Evolutionary conservation across 768 basidiomycete species (phyloP).

Genomic region (Amanita thiersii): DNA sequence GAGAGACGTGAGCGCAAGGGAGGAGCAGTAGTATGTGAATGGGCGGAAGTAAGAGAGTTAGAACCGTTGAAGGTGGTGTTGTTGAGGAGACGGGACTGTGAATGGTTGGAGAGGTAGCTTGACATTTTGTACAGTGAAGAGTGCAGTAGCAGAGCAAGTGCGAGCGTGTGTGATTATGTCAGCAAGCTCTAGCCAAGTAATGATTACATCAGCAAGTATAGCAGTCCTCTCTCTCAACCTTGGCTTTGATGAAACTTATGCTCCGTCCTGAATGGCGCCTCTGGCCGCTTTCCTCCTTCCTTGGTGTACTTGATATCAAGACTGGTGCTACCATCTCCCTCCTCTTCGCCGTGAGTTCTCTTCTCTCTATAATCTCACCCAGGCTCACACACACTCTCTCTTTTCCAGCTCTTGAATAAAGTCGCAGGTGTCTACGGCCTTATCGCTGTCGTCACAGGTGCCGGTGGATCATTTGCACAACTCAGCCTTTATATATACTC

Average conservation of each 20-base stretch:
- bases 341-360: slow-evolving; percentile 71
- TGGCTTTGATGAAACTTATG: slow-evolving; percentile 70
- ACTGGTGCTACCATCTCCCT: slow-evolving; percentile 84
- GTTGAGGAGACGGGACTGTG: slow-evolving; percentile 61
- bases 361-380: not conserved
- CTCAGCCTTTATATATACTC: slow-evolving; percentile 93
- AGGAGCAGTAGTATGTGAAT: slow-evolving; percentile 14
- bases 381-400: slow-evolving; percentile 1
- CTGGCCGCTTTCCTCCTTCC: slow-evolving; percentile 75
- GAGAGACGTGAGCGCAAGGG: slow-evolving; percentile 38
- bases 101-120: slow-evolving; percentile 81
- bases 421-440: slow-evolving; percentile 96
- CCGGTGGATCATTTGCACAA: slow-evolving; percentile 90
- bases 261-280: slow-evolving; percentile 79
- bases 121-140: slow-evolving; percentile 34
- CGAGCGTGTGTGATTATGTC: slow-evolving; percentile 1
- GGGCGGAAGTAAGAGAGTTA: slow-evolving; percentile 4
- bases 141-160: slow-evolving; percentile 7
- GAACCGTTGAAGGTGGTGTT: slow-evolving; percentile 28
- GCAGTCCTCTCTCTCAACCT: slow-evolving; percentile 11
- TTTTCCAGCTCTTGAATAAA: slow-evolving; percentile 79
- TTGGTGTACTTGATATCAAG: slow-evolving; percentile 88
- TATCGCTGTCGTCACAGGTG: slow-evolving; percentile 82
- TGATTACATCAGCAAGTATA: slow-evolving; percentile 23
- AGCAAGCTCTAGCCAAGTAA: slow-evolving; percentile 12